Evolutionary conservation across 805 yeast genomes (phyloP).

Genomic region (Sugiyamaella smithiae): DNA sequence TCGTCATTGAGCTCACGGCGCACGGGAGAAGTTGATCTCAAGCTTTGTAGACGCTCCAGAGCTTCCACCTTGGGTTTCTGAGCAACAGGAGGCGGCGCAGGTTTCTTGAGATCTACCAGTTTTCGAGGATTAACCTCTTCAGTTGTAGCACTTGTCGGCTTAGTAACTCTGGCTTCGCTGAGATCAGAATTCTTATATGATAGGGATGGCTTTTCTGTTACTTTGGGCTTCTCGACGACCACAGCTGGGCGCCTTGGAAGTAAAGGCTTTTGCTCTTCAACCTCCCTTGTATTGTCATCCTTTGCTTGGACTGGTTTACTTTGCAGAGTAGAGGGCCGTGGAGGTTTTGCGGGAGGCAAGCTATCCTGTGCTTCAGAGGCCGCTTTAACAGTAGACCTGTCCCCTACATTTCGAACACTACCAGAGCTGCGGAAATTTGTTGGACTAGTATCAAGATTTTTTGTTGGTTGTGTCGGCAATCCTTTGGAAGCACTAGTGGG

Average conservation of each 20-base stretch:
- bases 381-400: neutral
- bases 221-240: neutral
- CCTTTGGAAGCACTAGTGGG: neutral
- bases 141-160: neutral
- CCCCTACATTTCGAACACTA: neutral
- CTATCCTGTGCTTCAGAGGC: no score
- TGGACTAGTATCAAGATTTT: neutral
- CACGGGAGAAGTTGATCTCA: conserved; percentile 21
- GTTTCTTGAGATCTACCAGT: conserved; percentile 2
- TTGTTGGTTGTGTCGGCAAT: neutral
- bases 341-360: no score
- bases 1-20: conserved; percentile 17
- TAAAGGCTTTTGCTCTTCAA: neutral
- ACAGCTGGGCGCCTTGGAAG: neutral
- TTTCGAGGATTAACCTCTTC: neutral
- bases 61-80: conserved; percentile 9
- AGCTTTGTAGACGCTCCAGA: conserved; percentile 15
- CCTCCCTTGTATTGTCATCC: neutral
- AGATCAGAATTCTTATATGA: no score
- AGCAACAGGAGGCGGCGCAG: conserved; percentile 12
- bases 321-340: no score
- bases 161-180: no score
- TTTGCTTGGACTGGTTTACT: neutral
- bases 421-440: neutral
- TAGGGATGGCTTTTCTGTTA: no score